Evolutionary conservation across 169 alveolate genomes (phyloP).

Genomic region (Plasmodium yoelii): DNA sequence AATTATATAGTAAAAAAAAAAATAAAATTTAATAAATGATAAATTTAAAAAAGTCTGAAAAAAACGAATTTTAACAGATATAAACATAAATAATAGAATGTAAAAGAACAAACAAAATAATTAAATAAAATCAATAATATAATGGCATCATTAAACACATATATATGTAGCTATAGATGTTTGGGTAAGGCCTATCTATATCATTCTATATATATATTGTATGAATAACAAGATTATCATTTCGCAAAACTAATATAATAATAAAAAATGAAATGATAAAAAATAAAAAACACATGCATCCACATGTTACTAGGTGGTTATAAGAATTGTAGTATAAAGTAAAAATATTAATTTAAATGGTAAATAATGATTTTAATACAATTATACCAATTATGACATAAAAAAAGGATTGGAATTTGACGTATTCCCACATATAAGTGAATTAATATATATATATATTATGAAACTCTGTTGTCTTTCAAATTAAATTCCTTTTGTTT

Average conservation of each 20-base stretch:
- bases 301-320: too few relatives aligned
- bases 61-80: slow-evolving; percentile 6
- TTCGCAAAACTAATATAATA: too few relatives aligned
- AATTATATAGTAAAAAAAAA: slow-evolving; percentile 1
- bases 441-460: slow-evolving; percentile 12
- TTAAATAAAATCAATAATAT: slow-evolving; percentile 26
- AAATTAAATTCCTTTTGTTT: slow-evolving; percentile 60
- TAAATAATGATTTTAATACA: too few relatives aligned
- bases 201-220: too few relatives aligned
- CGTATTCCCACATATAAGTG: not conserved
- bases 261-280: too few relatives aligned
- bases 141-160: not conserved
- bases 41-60: slow-evolving; percentile 11
- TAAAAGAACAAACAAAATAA: slow-evolving; percentile 14
- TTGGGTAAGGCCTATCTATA: too few relatives aligned
- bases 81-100: not conserved
- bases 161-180: slow-evolving; percentile 4
- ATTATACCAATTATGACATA: too few relatives aligned
- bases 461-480: slow-evolving; percentile 68
- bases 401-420: too few relatives aligned
- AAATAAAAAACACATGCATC: too few relatives aligned
- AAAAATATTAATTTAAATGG: too few relatives aligned
- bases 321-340: too few relatives aligned
- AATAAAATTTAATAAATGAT: not conserved
- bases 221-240: too few relatives aligned